Percentiles rank a stretch among this genome's conserved stretches.
Conservation (phyloP, 2,329 filamentous ascomycete species). For the Dothiorella sarmentorum region DNA sequence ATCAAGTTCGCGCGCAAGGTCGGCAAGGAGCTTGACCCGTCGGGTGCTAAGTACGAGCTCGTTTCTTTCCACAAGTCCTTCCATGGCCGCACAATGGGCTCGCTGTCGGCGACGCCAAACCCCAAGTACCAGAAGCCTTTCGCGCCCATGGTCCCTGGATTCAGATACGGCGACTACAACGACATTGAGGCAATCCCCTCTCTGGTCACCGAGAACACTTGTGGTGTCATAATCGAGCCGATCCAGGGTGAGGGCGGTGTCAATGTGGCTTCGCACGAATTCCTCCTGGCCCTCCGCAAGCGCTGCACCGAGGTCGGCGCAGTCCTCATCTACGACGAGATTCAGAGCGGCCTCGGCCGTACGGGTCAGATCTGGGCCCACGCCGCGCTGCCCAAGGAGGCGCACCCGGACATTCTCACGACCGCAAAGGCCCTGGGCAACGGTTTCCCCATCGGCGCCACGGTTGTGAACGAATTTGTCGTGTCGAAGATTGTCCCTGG, state of each 20-base stretch:
- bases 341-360: slow-evolving; percentile 86
- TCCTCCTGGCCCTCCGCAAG: slow-evolving; percentile 76
- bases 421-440: slow-evolving; percentile 96
- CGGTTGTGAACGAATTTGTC: slow-evolving; percentile 64
- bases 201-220: slow-evolving; percentile 80
- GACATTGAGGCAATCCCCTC: slow-evolving; percentile 68
- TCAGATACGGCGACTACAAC: slow-evolving; percentile 82
- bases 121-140: slow-evolving; percentile 97
- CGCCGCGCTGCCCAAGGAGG: slow-evolving; percentile 65
- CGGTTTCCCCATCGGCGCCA: slow-evolving; percentile 90
- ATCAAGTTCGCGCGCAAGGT: slow-evolving; percentile 96
- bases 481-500: slow-evolving; percentile 67
- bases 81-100: slow-evolving; percentile 95
- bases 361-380: slow-evolving; percentile 94
- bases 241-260: slow-evolving; percentile 97
- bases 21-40: slow-evolving; percentile 70
- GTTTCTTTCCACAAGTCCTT: slow-evolving; percentile 91
- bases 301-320: slow-evolving; percentile 85
- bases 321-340: slow-evolving; percentile 92
- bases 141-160: slow-evolving; percentile 91
- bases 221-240: slow-evolving; percentile 92
- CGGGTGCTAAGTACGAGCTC: slow-evolving; percentile 72
- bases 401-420: slow-evolving; percentile 90
- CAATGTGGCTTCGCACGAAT: slow-evolving; percentile 76
- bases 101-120: slow-evolving; percentile 92